Evolutionary conservation across 2,329 filamentous ascomycete genomes (phyloP).

Genomic region (Hyphodiscus sp.): DNA sequence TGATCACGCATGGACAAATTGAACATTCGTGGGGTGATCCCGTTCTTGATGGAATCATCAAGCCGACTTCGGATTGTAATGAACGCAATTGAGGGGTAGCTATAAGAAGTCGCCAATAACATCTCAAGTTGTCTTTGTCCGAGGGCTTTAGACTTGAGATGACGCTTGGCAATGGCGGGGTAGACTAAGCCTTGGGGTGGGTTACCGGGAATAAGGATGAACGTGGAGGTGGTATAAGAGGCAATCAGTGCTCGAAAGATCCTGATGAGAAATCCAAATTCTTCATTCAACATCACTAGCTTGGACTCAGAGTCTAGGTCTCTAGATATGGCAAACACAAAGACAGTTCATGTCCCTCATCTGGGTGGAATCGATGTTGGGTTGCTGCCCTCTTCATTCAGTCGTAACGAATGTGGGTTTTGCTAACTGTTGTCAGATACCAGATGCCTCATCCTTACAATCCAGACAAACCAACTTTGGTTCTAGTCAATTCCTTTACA

Average conservation of each 20-base stretch:
- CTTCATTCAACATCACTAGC: not conserved
- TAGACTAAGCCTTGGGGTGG: no score
- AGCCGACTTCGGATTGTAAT: no score
- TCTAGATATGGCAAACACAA: constrained; percentile 19
- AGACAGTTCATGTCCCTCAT: constrained; percentile 41
- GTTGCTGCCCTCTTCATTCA: constrained; percentile 28
- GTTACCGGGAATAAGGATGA: not conserved
- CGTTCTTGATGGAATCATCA: no score
- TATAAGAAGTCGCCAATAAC: no score
- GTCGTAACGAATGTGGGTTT: constrained; percentile 7
- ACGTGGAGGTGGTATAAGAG: not conserved
- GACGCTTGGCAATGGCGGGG: no score
- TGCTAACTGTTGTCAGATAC: constrained; percentile 3
- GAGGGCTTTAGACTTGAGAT: no score
- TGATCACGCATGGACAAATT: no score
- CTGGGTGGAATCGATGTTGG: constrained; percentile 42
- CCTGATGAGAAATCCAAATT: not conserved
- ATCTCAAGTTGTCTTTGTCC: no score
- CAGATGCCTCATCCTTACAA: constrained; percentile 35
- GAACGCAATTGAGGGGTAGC: no score
- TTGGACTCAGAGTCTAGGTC: not conserved
- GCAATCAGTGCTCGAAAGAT: no score
- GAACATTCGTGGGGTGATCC: no score
- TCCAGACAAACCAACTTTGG: constrained; percentile 42
- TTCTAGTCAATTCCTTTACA: constrained; percentile 48